These are phyloP conservation scores for Alternaria sp. DNA, from an alignment of 2,329 filamentous ascomycete genomes.

Conservation along the genomic window DNA sequence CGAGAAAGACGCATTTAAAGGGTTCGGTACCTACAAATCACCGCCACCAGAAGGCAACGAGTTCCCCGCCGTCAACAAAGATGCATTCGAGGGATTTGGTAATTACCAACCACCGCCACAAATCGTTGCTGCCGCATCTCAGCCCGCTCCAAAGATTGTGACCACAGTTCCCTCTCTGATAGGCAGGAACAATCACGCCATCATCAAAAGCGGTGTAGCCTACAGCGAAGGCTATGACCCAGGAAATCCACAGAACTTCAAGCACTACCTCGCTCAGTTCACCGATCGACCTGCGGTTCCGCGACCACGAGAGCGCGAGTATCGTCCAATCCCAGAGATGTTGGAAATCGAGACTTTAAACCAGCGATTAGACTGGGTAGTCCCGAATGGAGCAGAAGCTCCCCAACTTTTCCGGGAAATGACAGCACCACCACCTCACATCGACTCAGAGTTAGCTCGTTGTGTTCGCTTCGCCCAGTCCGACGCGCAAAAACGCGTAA, in stretches of 20 bases:
- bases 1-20: not conserved
- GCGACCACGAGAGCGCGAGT: not conserved
- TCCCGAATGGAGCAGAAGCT: not conserved
- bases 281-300: not conserved
- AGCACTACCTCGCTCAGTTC: not conserved
- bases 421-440: not conserved
- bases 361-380: not conserved
- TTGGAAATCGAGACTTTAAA: not conserved
- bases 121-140: not conserved
- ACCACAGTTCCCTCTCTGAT: not conserved
- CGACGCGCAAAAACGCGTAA: not conserved
- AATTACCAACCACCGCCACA: not conserved
- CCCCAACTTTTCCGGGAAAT: not conserved
- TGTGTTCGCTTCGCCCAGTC: slow-evolving; percentile 13
- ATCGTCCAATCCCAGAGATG: not conserved
- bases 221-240: not conserved
- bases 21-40: not conserved
- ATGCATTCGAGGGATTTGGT: not conserved
- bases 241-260: not conserved
- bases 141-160: not conserved
- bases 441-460: not conserved
- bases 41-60: not conserved
- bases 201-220: not conserved
- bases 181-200: no score
- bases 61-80: not conserved